Base-by-base conservation (phyloP, 345 rosid genomes). In the Populus tremula region DNA sequence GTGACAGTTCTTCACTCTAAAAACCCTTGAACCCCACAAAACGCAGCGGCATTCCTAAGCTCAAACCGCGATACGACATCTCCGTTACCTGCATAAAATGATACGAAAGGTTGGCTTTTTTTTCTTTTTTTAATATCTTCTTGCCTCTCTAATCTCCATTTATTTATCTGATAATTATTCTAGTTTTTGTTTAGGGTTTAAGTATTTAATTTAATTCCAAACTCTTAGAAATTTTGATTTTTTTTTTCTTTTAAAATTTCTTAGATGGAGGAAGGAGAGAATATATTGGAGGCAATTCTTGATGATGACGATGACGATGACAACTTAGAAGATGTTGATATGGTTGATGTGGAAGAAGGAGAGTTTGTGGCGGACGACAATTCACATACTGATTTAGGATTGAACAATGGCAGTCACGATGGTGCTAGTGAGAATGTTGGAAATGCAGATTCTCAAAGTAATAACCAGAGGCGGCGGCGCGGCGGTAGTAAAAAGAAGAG, bases 261-360 rank as follows among this genome's bases (percentile, higher is more conserved):
- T 73, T 45, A 35, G 39, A 94, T 94, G 98, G 97, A 86, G 67
- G 89, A 82, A 65, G 90, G 83, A 69, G 92, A 86, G 63, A 93
- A 82, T 73, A 63, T 91, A 61, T 69, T 88, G 72, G 92, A 82
- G 72, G 88, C 86, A 73, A 82, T 86, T 35, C 84, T 75, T 65
- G 94, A 84, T 71, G 97, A 84, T 71, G 97, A 82, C 13, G 85
- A 69, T 23, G 82, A 82, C 36, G 5, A 33, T 4, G 91, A 83
- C 39, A 87, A 75, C 53, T 82, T 66, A 29, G 91, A 85, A 73
- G 97, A 92, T 86, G 82, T 85, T 70, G 94, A 92, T 67, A 95
- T 95, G 99, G 83, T 84, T 72, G 98, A 95, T 77, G 91, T 84
- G 2, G 98, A 93, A 82, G 99, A 95, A 82, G 98, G 98, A 43